Evolutionary conservation across 2,329 filamentous ascomycete species (phyloP).

Genomic region (Aspergillus tubingensis): DNA sequence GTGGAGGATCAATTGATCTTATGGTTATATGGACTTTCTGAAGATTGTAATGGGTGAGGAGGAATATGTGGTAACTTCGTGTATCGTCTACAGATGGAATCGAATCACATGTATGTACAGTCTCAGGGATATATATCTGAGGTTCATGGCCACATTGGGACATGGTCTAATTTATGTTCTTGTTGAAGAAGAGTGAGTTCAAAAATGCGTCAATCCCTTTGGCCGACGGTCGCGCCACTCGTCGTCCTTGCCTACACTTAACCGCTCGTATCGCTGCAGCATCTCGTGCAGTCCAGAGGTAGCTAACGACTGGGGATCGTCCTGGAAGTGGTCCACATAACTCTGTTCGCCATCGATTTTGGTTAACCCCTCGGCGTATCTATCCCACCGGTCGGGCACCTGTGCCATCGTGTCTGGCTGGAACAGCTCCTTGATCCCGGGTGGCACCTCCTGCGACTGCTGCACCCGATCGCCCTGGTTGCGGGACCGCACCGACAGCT

Average conservation of each 20-base stretch:
- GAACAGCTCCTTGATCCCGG: constrained; percentile 22
- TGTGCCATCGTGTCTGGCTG: constrained; percentile 3
- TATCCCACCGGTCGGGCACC: constrained; percentile 10
- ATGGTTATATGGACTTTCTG: no score
- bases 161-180: no score
- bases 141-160: neutral
- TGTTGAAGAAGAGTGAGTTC: neutral
- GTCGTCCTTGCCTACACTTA: constrained; percentile 25
- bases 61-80: no score
- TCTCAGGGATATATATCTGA: neutral
- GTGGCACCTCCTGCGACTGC: constrained; percentile 12
- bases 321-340: neutral
- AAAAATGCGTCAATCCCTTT: neutral
- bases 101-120: neutral
- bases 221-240: neutral
- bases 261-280: constrained; percentile 26
- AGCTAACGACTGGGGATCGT: constrained; percentile 4
- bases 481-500: constrained; percentile 24
- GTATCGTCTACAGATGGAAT: no score
- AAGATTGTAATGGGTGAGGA: no score
- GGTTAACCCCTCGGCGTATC: constrained; percentile 17
- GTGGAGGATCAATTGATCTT: no score
- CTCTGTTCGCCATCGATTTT: constrained; percentile 13
- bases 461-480: constrained; percentile 17
- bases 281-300: constrained; percentile 23